These are phyloP conservation scores for Zygotorulaspora danielsina DNA, from an alignment of 805 yeast species.

Conservation along the genomic window DNA sequence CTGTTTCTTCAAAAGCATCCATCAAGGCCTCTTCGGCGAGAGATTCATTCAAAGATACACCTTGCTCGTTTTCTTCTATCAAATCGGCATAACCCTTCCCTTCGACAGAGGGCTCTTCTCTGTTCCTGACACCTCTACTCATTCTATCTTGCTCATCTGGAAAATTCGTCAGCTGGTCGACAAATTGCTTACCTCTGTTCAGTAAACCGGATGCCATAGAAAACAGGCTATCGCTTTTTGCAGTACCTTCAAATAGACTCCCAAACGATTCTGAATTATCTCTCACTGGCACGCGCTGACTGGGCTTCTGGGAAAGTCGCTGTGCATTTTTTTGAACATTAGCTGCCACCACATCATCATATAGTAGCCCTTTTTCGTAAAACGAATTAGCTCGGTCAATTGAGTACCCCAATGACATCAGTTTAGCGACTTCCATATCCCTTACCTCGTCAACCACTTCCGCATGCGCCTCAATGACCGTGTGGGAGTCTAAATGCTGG, in stretches of 20 bases:
- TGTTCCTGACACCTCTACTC: constrained; percentile 2
- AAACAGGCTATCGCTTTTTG: constrained; percentile 14
- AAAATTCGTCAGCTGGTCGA: constrained; percentile 25
- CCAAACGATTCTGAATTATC: neutral
- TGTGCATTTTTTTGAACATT: constrained; percentile 2
- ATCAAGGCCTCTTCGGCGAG: neutral
- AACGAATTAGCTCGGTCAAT: constrained; percentile 22
- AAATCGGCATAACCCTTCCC: neutral
- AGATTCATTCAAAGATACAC: neutral
- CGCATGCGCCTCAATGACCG: constrained; percentile 8
- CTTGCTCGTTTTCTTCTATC: neutral
- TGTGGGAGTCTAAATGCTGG: neutral
- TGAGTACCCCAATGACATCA: constrained; percentile 32
- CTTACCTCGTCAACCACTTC: constrained; percentile 31
- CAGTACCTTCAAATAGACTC: constrained; percentile 6
- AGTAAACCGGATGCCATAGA: constrained; percentile 30
- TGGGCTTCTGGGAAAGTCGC: neutral
- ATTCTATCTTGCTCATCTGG: constrained; percentile 24
- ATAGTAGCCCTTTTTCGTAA: constrained; percentile 26
- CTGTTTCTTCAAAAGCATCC: constrained; percentile 11
- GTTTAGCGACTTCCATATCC: constrained; percentile 35
- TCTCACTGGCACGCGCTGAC: neutral
- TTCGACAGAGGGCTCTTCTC: neutral
- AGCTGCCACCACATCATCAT: constrained; percentile 20
- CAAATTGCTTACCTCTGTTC: constrained; percentile 32